Percentiles rank a stretch among this genome's conserved stretches.
Evolutionary conservation across 1,284 basidiomycete genomes (phyloP).

Genomic region (Ustilago lituana): DNA sequence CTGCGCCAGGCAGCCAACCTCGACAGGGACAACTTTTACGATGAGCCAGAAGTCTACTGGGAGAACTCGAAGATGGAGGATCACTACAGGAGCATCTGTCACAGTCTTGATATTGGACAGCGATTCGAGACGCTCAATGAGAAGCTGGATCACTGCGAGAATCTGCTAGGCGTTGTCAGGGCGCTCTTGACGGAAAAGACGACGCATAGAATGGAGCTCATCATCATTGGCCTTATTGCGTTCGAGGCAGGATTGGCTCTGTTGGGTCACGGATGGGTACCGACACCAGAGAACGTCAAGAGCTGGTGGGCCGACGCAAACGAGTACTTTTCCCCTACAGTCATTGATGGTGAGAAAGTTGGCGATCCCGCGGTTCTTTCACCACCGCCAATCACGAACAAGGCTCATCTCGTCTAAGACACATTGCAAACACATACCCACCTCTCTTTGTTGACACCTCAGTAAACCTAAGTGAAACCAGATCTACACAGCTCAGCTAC

Average conservation of each 20-base stretch:
- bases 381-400: no score
- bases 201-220: constrained; percentile 64
- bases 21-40: constrained; percentile 63
- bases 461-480: no score
- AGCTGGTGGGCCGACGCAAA: constrained; percentile 9
- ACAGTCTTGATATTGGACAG: constrained; percentile 58
- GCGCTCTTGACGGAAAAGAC: constrained; percentile 63
- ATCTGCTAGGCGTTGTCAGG: constrained; percentile 60
- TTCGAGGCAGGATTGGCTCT: constrained; percentile 58
- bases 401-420: constrained; percentile 11
- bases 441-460: background rate
- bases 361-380: no score
- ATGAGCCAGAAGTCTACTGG: constrained; percentile 66
- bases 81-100: constrained; percentile 62
- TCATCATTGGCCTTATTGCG: constrained; percentile 62
- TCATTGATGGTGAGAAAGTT: background rate
- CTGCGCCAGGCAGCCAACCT: constrained; percentile 61
- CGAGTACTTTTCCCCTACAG: constrained; percentile 11
- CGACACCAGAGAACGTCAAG: constrained; percentile 33
- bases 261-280: constrained; percentile 57
- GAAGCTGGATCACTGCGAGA: constrained; percentile 65
- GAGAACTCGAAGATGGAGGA: constrained; percentile 62
- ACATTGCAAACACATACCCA: background rate
- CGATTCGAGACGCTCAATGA: constrained; percentile 63
- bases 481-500: background rate